These are phyloP conservation scores for Stemphylium lycopersici DNA, from an alignment of 2,329 filamentous ascomycete genomes.

Conservation along the genomic window DNA sequence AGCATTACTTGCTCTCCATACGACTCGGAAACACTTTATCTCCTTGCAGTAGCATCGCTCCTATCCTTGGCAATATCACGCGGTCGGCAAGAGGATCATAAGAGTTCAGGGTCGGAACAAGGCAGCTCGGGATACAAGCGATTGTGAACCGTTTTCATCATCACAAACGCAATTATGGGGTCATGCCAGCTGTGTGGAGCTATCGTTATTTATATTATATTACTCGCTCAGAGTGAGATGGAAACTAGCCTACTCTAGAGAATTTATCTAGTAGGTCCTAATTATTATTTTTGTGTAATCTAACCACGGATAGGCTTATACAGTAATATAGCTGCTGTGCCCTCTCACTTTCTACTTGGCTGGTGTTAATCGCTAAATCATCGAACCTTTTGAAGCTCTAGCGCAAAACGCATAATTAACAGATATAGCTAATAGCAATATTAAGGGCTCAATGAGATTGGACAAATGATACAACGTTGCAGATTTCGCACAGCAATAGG, in stretches of 20 bases:
- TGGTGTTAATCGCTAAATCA: conserved; percentile 7
- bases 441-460: conserved; percentile 8
- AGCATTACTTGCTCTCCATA: conserved; percentile 1
- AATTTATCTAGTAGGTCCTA: conserved; percentile 2
- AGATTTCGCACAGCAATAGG: conserved; percentile 4
- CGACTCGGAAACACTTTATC: conserved; percentile 5
- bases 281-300: conserved; percentile 1
- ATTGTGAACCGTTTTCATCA: conserved; percentile 4
- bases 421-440: conserved; percentile 2
- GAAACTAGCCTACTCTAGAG: conserved; percentile 1
- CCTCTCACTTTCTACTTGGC: conserved; percentile 12
- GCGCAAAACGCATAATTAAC: conserved; percentile 1
- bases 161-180: conserved; percentile 1
- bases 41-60: conserved; percentile 6
- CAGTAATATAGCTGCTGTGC: conserved; percentile 6
- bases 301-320: conserved; percentile 6
- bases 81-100: conserved; percentile 1
- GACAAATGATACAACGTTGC: conserved; percentile 9
- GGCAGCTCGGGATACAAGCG: conserved; percentile 1
- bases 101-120: neutral
- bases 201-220: conserved; percentile 5
- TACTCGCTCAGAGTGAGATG: neutral
- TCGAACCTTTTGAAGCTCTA: conserved; percentile 8
- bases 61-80: conserved; percentile 6
- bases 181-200: conserved; percentile 4